These are phyloP conservation scores for Leccinum imitatum DNA, from an alignment of 768 basidiomycete species.

Conservation along the genomic window DNA sequence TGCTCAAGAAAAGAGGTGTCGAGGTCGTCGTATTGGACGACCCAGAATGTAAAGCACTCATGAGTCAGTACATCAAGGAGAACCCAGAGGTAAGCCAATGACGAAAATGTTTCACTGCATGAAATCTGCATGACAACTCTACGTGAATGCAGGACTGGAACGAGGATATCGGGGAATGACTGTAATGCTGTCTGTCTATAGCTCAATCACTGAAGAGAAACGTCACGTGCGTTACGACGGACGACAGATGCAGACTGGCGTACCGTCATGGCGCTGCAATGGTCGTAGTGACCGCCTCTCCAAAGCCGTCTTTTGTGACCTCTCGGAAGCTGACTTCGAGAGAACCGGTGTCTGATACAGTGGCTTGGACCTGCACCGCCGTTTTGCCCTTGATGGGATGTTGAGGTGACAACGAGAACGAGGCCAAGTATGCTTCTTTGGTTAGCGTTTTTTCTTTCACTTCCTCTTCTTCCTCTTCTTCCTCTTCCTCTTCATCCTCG, in stretches of 20 bases:
- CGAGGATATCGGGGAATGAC: constrained; percentile 57
- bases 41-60: constrained; percentile 50
- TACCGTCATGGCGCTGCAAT: constrained; percentile 26
- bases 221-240: background rate
- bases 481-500: constrained; percentile 41
- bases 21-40: constrained; percentile 52
- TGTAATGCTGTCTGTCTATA: constrained; percentile 9
- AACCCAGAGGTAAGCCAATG: constrained; percentile 47
- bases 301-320: constrained; percentile 32
- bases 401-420: constrained; percentile 34
- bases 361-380: constrained; percentile 46
- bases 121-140: constrained; percentile 10
- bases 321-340: constrained; percentile 42
- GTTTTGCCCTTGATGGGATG: constrained; percentile 50
- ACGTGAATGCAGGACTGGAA: constrained; percentile 47
- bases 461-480: constrained; percentile 45
- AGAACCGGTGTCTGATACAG: constrained; percentile 34
- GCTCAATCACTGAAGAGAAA: constrained; percentile 1
- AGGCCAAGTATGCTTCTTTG: constrained; percentile 51
- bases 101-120: constrained; percentile 10
- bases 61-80: constrained; percentile 54
- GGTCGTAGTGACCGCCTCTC: constrained; percentile 33
- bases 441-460: constrained; percentile 59
- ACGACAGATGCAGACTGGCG: background rate
- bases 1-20: constrained; percentile 52